Conservation (phyloP, 192 early-diverging fungal species). For the Umbelopsis sp. region DNA sequence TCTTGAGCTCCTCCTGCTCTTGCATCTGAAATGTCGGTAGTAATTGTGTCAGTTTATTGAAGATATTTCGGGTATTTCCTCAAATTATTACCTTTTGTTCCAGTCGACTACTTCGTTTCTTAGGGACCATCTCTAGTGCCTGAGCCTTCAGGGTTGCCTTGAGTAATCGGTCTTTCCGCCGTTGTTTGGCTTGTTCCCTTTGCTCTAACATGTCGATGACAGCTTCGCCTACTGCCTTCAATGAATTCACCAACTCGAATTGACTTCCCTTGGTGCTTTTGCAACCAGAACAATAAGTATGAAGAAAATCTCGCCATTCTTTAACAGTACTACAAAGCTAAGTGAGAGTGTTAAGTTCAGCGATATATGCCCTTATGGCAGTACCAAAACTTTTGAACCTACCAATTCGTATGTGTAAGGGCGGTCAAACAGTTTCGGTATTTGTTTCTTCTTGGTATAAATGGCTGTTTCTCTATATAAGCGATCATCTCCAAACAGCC, state of each 20-base stretch:
- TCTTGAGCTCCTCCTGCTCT: neutral
- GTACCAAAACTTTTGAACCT: neutral
- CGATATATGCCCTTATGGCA: neutral
- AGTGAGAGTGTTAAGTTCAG: neutral
- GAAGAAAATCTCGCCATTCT: neutral
- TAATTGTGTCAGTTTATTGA: neutral
- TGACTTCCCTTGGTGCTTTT: neutral
- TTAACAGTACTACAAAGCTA: neutral
- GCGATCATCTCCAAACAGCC: constrained; percentile 7
- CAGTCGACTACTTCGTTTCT: constrained; percentile 4
- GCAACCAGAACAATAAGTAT: neutral
- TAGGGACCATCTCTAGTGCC: neutral
- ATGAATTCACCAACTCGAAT: neutral
- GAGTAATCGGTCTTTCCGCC: neutral
- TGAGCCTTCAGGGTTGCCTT: neutral
- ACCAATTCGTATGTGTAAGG: constrained; percentile 11
- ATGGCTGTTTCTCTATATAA: neutral
- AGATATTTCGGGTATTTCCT: no score
- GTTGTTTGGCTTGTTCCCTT: neutral
- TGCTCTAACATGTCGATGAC: neutral
- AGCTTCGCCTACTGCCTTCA: neutral
- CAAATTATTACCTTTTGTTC: neutral
- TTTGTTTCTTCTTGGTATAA: neutral
- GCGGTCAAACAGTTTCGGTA: neutral
- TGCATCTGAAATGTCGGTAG: neutral